Conservation (phyloP, 768 basidiomycete genomes). For the Rhizopogon roseolus region DNA sequence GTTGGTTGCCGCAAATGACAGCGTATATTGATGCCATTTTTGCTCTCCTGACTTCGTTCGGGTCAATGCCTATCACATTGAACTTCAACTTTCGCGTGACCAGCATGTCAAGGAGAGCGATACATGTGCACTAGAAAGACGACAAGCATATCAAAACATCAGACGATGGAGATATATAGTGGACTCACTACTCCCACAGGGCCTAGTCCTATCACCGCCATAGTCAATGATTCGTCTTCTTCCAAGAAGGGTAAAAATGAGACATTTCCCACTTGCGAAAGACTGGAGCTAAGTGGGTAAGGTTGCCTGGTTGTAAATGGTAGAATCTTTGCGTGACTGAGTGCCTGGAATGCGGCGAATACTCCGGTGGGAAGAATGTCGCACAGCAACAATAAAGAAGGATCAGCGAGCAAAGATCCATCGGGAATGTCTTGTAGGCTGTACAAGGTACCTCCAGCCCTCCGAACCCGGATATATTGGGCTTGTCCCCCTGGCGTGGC, state of each 20-base stretch:
- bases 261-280: constrained; percentile 2
- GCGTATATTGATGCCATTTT: constrained; percentile 58
- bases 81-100: constrained; percentile 40
- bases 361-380: constrained; percentile 81
- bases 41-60: constrained; percentile 47
- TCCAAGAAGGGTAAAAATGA: constrained; percentile 25
- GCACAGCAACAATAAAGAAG: constrained; percentile 64
- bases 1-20: constrained; percentile 40
- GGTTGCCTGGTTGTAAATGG: constrained; percentile 54
- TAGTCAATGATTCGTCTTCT: constrained; percentile 49
- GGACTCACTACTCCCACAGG: constrained; percentile 64
- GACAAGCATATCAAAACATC: neutral
- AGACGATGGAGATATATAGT: neutral
- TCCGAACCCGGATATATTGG: constrained; percentile 75
- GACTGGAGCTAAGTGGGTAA: constrained; percentile 42
- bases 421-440: constrained; percentile 47
- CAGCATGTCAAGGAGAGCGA: constrained; percentile 61
- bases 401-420: constrained; percentile 54
- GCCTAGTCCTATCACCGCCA: constrained; percentile 72
- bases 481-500: constrained; percentile 71
- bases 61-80: constrained; percentile 63
- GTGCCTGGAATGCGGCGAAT: constrained; percentile 67
- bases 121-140: constrained; percentile 45
- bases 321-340: constrained; percentile 67
- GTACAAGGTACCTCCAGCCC: constrained; percentile 74